Conservation (phyloP, 1,284 basidiomycete genomes). For the Ganoderma meredithae region DNA sequence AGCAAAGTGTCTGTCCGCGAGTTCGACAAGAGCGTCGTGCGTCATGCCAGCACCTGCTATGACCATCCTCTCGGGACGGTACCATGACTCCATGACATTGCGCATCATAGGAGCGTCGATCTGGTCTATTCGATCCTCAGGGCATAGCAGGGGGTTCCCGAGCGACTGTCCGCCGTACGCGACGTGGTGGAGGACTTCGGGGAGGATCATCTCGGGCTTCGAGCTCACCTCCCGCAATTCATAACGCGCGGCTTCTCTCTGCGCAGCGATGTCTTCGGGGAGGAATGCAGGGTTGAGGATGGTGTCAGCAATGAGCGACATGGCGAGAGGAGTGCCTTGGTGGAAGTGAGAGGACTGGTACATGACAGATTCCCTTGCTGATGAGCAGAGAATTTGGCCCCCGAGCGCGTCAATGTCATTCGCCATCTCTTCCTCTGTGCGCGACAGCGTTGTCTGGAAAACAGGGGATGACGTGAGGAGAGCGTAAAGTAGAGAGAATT, state of each 20-base stretch:
- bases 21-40: conserved; percentile 88
- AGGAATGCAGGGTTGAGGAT: conserved; percentile 83
- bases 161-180: conserved; percentile 85
- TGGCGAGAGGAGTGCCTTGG: conserved; percentile 80
- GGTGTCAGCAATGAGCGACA: conserved; percentile 93
- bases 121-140: conserved; percentile 80
- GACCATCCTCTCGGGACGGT: conserved; percentile 92
- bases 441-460: conserved; percentile 63
- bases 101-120: conserved; percentile 76
- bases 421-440: conserved; percentile 81
- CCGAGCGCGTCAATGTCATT: conserved; percentile 86
- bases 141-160: conserved; percentile 91
- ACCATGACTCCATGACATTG: conserved; percentile 84
- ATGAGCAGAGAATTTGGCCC: conserved; percentile 92
- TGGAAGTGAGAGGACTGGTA: conserved; percentile 98
- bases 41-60: conserved; percentile 93
- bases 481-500: not conserved
- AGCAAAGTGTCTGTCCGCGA: conserved; percentile 87
- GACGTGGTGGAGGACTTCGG: conserved; percentile 89
- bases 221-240: conserved; percentile 89
- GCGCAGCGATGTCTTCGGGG: conserved; percentile 82
- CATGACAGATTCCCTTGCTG: conserved; percentile 95
- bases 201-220: conserved; percentile 96
- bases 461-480: conserved; percentile 11
- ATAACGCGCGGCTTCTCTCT: conserved; percentile 91